Percentiles rank a stretch among this genome's conserved stretches.
phyloP scores from a whole-genome alignment of 148 eudicot genomes.

The Chenopodium suecicum region DNA sequence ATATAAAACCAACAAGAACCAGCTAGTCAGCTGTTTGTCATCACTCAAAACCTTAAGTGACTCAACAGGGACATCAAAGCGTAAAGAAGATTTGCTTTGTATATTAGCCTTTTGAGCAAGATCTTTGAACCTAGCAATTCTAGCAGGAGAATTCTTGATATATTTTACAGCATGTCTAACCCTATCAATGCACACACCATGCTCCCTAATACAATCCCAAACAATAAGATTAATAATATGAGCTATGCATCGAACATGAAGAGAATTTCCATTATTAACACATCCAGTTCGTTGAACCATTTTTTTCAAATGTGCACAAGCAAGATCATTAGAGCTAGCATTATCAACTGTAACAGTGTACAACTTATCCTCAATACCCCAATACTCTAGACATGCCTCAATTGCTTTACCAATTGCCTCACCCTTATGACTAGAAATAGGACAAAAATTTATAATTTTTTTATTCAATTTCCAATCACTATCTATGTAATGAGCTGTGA shows the following conservation, averaged over 20 bases:
- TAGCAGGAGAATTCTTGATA: too few relatives aligned
- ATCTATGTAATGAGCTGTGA: background rate
- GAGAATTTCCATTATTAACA: background rate
- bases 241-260: background rate
- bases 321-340: slow-evolving; percentile 14
- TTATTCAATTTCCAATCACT: background rate
- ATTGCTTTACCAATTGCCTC: background rate
- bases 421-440: background rate
- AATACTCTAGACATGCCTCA: slow-evolving; percentile 13
- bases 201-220: background rate
- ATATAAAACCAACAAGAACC: too few relatives aligned
- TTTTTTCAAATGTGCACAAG: background rate
- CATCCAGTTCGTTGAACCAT: background rate
- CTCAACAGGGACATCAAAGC: too few relatives aligned
- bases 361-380: slow-evolving; percentile 13
- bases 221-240: slow-evolving; percentile 11
- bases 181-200: background rate
- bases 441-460: too few relatives aligned
- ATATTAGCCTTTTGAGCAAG: too few relatives aligned
- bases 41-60: too few relatives aligned
- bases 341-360: slow-evolving; percentile 12
- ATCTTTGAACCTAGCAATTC: too few relatives aligned
- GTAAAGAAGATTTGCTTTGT: too few relatives aligned
- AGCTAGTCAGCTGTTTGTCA: too few relatives aligned
- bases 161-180: too few relatives aligned